Evolutionary conservation across 192 early-diverging fungal species (phyloP).

Genomic region (Oehlia diaphana): DNA sequence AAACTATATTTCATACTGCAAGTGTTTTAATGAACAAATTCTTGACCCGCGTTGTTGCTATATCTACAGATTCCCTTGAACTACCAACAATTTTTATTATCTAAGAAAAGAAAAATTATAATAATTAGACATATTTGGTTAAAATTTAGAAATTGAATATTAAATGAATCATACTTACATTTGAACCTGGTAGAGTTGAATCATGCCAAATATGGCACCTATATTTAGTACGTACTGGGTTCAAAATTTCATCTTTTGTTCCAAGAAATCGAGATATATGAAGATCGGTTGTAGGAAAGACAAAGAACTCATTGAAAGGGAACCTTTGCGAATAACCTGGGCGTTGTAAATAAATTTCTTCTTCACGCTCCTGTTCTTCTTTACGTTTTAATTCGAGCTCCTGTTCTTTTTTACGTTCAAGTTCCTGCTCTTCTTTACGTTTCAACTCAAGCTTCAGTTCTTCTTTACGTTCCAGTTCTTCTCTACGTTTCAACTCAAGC

Average conservation of each 20-base stretch:
- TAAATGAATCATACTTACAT: slow-evolving; percentile 14
- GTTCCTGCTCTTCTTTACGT: too few relatives aligned
- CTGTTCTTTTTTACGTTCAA: neutral
- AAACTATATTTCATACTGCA: slow-evolving; percentile 4
- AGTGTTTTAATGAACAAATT: slow-evolving; percentile 39
- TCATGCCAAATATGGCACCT: slow-evolving; percentile 42
- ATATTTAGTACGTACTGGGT: slow-evolving; percentile 36
- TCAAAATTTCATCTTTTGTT: slow-evolving; percentile 34
- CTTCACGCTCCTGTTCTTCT: slow-evolving; percentile 21
- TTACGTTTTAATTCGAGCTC: slow-evolving; percentile 22
- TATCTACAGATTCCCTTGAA: slow-evolving; percentile 3
- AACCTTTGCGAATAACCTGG: neutral
- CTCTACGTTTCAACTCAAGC: slow-evolving; percentile 20
- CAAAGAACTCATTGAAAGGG: slow-evolving; percentile 32
- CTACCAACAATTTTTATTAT: slow-evolving; percentile 25
- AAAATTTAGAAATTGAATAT: neutral
- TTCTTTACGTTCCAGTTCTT: slow-evolving; percentile 3
- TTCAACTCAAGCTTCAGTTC: too few relatives aligned
- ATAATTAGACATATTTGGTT: slow-evolving; percentile 6
- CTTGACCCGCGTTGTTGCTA: slow-evolving; percentile 35
- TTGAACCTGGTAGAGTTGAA: neutral
- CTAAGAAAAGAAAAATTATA: slow-evolving; percentile 30
- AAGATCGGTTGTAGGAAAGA: slow-evolving; percentile 30
- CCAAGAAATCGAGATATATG: slow-evolving; percentile 34
- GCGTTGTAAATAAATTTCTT: slow-evolving; percentile 28